A percentile compares a stretch with the other conserved stretches of the same genome.
Conservation (phyloP, 306 rosid genomes). For the Luffa acutangula region DNA sequence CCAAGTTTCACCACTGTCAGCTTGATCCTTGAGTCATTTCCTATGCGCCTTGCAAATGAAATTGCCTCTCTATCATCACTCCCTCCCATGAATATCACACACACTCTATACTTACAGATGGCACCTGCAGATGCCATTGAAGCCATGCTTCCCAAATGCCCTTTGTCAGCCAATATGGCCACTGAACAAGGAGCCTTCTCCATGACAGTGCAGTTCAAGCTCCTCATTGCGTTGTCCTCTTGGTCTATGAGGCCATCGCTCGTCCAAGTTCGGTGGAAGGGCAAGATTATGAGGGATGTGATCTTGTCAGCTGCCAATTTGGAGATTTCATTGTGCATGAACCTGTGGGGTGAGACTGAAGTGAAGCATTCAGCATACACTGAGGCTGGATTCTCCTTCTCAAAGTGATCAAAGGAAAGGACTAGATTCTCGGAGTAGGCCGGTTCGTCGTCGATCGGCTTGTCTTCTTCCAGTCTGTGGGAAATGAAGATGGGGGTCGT, state of each 20-base stretch:
- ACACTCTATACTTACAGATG: slow-evolving; percentile 12
- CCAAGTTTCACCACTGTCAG: slow-evolving; percentile 19
- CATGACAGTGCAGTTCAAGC: not conserved
- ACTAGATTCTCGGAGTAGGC: slow-evolving; percentile 20
- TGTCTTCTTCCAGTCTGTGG: slow-evolving; percentile 33
- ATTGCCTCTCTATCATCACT: slow-evolving; percentile 62
- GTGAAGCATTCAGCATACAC: slow-evolving; percentile 31
- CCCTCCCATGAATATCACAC: slow-evolving; percentile 59
- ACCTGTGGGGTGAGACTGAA: slow-evolving; percentile 24
- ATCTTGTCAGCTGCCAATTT: slow-evolving; percentile 33
- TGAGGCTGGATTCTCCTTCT: slow-evolving; percentile 17
- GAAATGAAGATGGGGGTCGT: slow-evolving; percentile 41
- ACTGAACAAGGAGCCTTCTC: slow-evolving; percentile 10
- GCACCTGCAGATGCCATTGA: not conserved
- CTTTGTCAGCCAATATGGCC: slow-evolving; percentile 1
- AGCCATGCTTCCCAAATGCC: not conserved
- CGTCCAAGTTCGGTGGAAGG: slow-evolving; percentile 8
- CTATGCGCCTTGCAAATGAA: slow-evolving; percentile 34
- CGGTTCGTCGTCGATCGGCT: not conserved
- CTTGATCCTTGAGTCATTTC: slow-evolving; percentile 11
- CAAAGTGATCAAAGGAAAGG: slow-evolving; percentile 26
- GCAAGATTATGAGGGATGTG: slow-evolving; percentile 33
- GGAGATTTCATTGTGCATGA: slow-evolving; percentile 56
- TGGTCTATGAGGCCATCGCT: not conserved
- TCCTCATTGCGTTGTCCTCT: slow-evolving; percentile 2